phyloP scores from a whole-genome alignment of 139 green algal genomes.

The Diplosphaera chodatii region DNA sequence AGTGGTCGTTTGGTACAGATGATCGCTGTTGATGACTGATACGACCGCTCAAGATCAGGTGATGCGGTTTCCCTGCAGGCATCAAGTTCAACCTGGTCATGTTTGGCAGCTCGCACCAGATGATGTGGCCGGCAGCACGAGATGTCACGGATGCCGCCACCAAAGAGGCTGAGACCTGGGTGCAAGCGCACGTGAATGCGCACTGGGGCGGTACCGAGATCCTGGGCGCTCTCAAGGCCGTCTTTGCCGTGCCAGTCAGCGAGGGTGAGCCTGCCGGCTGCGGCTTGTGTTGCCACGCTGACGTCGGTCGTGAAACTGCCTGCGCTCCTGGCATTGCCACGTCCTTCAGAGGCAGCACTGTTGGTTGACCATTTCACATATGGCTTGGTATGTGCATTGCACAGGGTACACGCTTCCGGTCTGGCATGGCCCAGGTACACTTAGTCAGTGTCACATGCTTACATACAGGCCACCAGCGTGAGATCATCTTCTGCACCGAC shows the following conservation, averaged over 20 bases:
- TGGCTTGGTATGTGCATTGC: no score
- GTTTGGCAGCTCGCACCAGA: constrained; percentile 17
- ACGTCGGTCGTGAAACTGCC: no score
- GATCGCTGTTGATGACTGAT: no score
- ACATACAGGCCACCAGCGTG: constrained; percentile 11
- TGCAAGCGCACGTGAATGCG: constrained; percentile 16
- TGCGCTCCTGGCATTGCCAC: no score
- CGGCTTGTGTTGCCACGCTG: no score
- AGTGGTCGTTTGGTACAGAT: no score
- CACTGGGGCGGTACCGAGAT: constrained; percentile 36
- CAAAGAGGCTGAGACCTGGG: constrained; percentile 19
- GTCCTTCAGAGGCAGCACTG: no score
- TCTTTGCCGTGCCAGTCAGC: constrained; percentile 11
- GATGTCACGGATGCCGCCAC: constrained; percentile 2
- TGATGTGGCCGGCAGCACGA: constrained; percentile 12
- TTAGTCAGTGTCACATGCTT: no score
- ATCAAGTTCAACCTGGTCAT: constrained; percentile 3
- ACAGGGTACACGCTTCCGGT: no score
- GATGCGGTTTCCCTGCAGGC: neutral
- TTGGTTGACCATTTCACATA: no score
- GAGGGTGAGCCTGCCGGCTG: neutral
- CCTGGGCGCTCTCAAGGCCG: constrained; percentile 3
- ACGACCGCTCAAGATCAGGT: no score
- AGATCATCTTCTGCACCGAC: constrained; percentile 37
- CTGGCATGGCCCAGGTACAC: no score